Evolutionary conservation across 208 protist genomes (phyloP).

Genomic region (Leptomonas pyrrhocoris): DNA sequence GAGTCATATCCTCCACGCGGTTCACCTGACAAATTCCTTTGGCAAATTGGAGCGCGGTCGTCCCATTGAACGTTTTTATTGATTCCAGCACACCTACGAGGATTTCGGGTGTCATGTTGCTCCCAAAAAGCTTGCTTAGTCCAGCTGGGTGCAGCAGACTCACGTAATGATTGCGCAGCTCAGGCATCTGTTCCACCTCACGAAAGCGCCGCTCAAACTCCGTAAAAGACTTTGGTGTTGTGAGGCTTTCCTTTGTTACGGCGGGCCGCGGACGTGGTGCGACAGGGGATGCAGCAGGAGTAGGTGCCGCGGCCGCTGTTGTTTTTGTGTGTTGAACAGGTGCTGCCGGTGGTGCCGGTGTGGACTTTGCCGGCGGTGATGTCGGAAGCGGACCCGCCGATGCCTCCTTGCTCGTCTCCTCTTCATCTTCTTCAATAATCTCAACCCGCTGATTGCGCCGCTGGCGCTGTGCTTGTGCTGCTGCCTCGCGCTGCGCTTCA

Average conservation of each 20-base stretch:
- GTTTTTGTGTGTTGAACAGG: background rate
- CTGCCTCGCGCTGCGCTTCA: slow-evolving; percentile 39
- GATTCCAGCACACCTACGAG: slow-evolving; percentile 64
- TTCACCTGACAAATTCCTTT: slow-evolving; percentile 75
- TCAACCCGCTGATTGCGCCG: slow-evolving; percentile 69
- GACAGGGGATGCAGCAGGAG: slow-evolving; percentile 7
- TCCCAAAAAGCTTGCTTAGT: slow-evolving; percentile 73
- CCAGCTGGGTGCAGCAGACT: slow-evolving; percentile 57
- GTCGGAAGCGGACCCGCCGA: background rate
- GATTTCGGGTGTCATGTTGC: slow-evolving; percentile 87
- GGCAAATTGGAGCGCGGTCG: slow-evolving; percentile 55
- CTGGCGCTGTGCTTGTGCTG: slow-evolving; percentile 32
- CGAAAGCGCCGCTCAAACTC: slow-evolving; percentile 89
- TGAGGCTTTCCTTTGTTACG: slow-evolving; percentile 66
- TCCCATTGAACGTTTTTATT: slow-evolving; percentile 38
- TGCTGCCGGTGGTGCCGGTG: slow-evolving; percentile 9
- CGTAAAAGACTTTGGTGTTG: slow-evolving; percentile 76
- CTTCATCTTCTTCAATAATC: slow-evolving; percentile 68
- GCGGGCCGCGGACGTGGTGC: slow-evolving; percentile 33
- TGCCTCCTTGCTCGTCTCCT: background rate
- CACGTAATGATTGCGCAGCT: slow-evolving; percentile 73
- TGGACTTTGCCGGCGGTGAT: background rate
- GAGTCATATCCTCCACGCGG: slow-evolving; percentile 76
- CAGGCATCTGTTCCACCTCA: slow-evolving; percentile 58
- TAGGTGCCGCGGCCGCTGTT: background rate